Conservation (phyloP, 2,329 filamentous ascomycete genomes). For the Geoglossum cookeanum region DNA sequence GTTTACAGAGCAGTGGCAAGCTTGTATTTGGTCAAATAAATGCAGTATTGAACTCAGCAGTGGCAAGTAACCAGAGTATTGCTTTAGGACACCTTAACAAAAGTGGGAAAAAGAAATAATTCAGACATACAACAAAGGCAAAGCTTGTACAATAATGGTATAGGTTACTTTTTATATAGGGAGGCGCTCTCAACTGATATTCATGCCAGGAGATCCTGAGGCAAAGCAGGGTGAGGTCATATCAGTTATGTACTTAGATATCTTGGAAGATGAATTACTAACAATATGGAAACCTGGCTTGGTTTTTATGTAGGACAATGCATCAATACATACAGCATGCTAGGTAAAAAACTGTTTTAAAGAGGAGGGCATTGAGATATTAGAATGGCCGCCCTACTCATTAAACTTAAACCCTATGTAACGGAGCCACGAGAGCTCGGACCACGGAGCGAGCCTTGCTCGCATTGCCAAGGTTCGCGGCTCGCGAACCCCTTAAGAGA, state of each 20-base stretch:
- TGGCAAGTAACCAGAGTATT: not conserved
- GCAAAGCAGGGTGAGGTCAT: not conserved
- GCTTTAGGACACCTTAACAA: no score
- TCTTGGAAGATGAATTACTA: not conserved
- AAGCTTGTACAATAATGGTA: not conserved
- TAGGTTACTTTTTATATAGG: not conserved
- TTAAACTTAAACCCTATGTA: no score
- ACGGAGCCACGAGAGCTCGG: no score
- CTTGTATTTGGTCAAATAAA: no score
- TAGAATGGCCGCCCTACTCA: no score
- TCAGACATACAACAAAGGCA: not conserved
- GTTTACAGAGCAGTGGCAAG: not conserved
- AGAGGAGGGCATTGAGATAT: no score
- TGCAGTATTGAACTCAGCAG: not conserved
- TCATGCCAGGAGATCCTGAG: not conserved
- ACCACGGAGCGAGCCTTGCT: no score
- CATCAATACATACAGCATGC: not conserved
- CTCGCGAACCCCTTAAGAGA: no score
- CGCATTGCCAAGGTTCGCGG: no score
- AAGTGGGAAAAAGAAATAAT: not conserved
- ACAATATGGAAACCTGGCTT: not conserved
- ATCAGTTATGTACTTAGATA: not conserved
- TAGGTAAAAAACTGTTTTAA: not conserved
- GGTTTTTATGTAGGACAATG: not conserved
- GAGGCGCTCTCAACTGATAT: not conserved